Conservation (phyloP, 805 yeast species). For the Lipomyces lipofer region DNA sequence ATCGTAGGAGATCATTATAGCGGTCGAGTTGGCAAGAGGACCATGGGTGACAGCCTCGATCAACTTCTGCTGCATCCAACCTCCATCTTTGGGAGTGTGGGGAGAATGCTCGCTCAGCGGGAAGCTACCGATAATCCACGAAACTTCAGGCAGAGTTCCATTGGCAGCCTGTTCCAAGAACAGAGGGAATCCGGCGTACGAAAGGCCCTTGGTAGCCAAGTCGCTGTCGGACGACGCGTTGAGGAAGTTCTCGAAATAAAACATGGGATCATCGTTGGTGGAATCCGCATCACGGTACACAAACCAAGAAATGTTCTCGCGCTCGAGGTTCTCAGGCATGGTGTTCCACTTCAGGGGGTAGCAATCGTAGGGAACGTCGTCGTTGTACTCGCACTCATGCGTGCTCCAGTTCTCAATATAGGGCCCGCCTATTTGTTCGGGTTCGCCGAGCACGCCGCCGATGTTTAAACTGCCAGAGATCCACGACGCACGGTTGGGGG, state of each 20-base stretch:
- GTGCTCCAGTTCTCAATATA: slow-evolving; percentile 32
- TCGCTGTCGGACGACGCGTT: slow-evolving; percentile 14
- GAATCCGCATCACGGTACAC: slow-evolving; percentile 32
- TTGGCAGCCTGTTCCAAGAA: slow-evolving; percentile 31
- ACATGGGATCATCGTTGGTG: slow-evolving; percentile 32
- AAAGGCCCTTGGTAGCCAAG: slow-evolving; percentile 29
- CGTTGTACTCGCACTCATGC: slow-evolving; percentile 12
- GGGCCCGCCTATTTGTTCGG: slow-evolving; percentile 30
- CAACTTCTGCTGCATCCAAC: slow-evolving; percentile 31
- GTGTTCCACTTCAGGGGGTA: slow-evolving; percentile 35
- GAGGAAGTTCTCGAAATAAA: slow-evolving; percentile 30
- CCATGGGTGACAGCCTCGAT: slow-evolving; percentile 30
- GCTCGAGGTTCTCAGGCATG: slow-evolving; percentile 29
- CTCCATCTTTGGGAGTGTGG: slow-evolving; percentile 32
- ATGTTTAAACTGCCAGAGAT: slow-evolving; percentile 34
- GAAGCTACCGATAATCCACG: slow-evolving; percentile 33
- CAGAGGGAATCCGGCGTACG: slow-evolving; percentile 30
- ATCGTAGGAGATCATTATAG: slow-evolving; percentile 33
- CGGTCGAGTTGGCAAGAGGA: slow-evolving; percentile 33
- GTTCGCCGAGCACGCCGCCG: slow-evolving; percentile 29
- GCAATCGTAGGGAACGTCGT: slow-evolving; percentile 27
- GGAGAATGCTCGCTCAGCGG: slow-evolving; percentile 36
- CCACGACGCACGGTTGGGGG: slow-evolving; percentile 36
- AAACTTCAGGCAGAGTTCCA: slow-evolving; percentile 34
- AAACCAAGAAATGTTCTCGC: slow-evolving; percentile 30